Evolutionary conservation across 2,329 filamentous ascomycete genomes (phyloP).

Genomic region (Pseudocercospora fuligena): DNA sequence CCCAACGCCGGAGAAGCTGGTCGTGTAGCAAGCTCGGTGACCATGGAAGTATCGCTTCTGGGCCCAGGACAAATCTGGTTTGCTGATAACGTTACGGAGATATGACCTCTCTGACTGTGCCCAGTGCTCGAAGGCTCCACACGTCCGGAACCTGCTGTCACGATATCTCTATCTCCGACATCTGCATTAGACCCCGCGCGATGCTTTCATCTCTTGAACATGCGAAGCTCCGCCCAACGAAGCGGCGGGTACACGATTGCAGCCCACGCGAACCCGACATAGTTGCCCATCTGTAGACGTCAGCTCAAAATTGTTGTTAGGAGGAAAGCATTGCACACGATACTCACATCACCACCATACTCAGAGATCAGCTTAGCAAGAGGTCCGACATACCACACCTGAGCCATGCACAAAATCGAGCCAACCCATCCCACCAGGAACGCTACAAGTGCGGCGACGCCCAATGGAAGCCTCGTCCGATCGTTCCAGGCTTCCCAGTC

Average conservation of each 20-base stretch:
- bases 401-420: slow-evolving; percentile 69
- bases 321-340: not conserved
- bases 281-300: slow-evolving; percentile 57
- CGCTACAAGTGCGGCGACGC: slow-evolving; percentile 63
- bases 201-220: slow-evolving; percentile 50
- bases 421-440: slow-evolving; percentile 70
- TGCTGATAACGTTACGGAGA: too few relatives aligned
- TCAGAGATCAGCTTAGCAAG: slow-evolving; percentile 62
- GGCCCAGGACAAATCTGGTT: too few relatives aligned
- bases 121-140: not conserved
- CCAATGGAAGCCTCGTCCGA: slow-evolving; percentile 62
- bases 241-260: slow-evolving; percentile 61
- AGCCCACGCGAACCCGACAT: slow-evolving; percentile 65
- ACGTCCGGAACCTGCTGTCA: not conserved
- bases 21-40: too few relatives aligned
- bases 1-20: too few relatives aligned
- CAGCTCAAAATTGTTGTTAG: not conserved
- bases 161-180: not conserved
- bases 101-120: not conserved
- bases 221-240: slow-evolving; percentile 57
- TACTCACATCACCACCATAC: slow-evolving; percentile 61
- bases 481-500: slow-evolving; percentile 68
- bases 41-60: too few relatives aligned
- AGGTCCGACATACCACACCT: slow-evolving; percentile 71
- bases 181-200: not conserved